phyloP scores from a whole-genome alignment of 1,284 basidiomycete species.

The Golubevia pallescens region DNA sequence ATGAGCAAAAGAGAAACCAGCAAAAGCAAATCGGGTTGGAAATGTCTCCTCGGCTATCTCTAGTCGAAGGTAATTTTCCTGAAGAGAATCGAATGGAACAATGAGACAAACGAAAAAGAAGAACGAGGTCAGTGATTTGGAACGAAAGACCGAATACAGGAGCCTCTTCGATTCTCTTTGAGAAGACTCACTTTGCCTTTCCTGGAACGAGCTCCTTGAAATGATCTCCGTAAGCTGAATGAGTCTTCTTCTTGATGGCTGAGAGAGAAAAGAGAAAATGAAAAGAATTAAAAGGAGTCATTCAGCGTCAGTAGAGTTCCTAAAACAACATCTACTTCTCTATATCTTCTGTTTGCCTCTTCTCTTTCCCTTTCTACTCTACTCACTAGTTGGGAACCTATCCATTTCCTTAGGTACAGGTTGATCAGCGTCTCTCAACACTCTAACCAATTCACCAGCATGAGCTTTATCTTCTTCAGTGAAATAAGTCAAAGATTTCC shows the following conservation, averaged over 20 bases:
- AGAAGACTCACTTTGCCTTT: constrained; percentile 79
- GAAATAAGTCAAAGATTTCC: constrained; percentile 96
- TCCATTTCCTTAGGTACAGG: constrained; percentile 76
- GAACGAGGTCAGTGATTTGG: no score
- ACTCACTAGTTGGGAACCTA: constrained; percentile 80
- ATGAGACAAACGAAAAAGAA: no score
- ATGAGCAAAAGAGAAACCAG: no score
- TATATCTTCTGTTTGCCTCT: no score
- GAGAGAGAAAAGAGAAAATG: not conserved
- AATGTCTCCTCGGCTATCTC: no score
- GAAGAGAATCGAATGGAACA: no score
- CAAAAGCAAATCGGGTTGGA: no score
- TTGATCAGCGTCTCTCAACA: constrained; percentile 85
- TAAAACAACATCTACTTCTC: not conserved
- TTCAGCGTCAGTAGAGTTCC: no score
- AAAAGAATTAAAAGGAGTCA: not conserved
- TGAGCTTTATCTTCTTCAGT: constrained; percentile 71
- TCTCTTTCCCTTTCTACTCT: no score
- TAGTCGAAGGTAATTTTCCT: no score
- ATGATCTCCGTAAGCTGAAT: constrained; percentile 70
- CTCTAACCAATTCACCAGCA: constrained; percentile 90
- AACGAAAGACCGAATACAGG: no score
- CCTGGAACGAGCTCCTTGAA: constrained; percentile 70
- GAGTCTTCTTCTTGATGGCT: constrained; percentile 92
- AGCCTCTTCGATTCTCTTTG: no score